Evolutionary conservation across 148 eudicot species (phyloP), one percentile per base, ranked within the genome.

Genomic region (Persicaria tinctoria): DNA sequence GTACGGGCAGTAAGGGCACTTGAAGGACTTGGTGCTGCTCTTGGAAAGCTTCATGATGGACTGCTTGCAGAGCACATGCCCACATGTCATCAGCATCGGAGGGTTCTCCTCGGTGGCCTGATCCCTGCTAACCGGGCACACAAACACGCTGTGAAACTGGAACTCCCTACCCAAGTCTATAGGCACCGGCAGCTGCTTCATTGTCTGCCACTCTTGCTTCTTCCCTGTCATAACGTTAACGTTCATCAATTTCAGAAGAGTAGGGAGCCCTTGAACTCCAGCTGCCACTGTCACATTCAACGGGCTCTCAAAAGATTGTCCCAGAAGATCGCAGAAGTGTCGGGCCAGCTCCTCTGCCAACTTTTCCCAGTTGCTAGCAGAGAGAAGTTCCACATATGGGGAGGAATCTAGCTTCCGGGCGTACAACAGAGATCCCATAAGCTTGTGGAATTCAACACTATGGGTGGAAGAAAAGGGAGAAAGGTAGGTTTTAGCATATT

Each of bases 71-170:
- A 93, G 85, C 1, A 90, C 96, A 64, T 93, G 98, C 74, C 93
- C 96, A 76, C 98, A 93, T 0, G 88, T 76, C 85, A 93, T 80
- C 81, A 89, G 76, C 98, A 93, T 90, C n/a, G 98, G 90, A 4
- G 98, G 98, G 71, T 93, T 93, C 51, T 93, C 98, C 47, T 93
- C 98, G 0, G 85, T 86, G 7, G 91, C 98, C 68, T 90, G 96
- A 51, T 93, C 98, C 17, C 93, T 81, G 75, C 96, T 93, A 46
- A 93, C 98, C 0, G 98, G 98, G 55, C 98, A 93, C 13, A 93
- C 98, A 16, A 93, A 93, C 6, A 93, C 77, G 0, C 93, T 87
- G 75, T 93, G 98, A 79, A 90, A 93, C 75, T 93, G 96, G 62
- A 90, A 89, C 74, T 89, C 92, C 74, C 76, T 74, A 27, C 74